A percentile compares a stretch with the other conserved stretches of the same genome.
Conservation (phyloP, 768 basidiomycete genomes). For the Pisolithus marmoratus region DNA sequence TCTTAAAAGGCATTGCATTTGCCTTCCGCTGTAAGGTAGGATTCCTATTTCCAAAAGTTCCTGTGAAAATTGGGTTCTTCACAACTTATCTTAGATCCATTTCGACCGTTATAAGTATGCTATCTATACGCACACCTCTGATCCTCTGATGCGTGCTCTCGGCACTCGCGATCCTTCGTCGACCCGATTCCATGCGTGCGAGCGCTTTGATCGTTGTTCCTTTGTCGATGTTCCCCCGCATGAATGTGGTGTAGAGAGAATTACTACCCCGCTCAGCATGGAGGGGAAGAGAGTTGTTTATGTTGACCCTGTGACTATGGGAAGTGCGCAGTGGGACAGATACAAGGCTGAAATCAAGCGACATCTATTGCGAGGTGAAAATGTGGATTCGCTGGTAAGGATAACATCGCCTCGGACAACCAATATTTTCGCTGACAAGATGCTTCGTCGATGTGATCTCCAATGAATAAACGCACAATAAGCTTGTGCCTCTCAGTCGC, state of each 20-base stretch:
- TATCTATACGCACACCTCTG: constrained; percentile 53
- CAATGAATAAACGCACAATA: background rate
- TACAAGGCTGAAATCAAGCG: constrained; percentile 38
- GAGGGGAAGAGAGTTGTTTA: constrained; percentile 64
- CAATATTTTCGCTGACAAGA: background rate
- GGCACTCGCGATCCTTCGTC: constrained; percentile 52
- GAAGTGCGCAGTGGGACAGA: constrained; percentile 49
- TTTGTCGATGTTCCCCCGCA: constrained; percentile 42
- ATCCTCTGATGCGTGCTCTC: constrained; percentile 57
- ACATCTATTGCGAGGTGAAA: constrained; percentile 38
- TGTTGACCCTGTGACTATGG: constrained; percentile 77
- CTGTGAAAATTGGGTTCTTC: background rate
- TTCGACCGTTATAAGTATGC: constrained; percentile 82
- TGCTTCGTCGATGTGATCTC: background rate
- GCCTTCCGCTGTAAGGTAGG: constrained; percentile 59
- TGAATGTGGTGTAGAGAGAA: constrained; percentile 7
- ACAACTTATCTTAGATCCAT: constrained; percentile 55
- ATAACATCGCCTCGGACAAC: background rate
- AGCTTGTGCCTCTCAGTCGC: constrained; percentile 81
- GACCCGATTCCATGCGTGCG: constrained; percentile 93
- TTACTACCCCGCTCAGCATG: constrained; percentile 29
- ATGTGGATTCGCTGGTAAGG: constrained; percentile 62
- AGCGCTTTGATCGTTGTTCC: constrained; percentile 70
- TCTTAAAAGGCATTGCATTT: constrained; percentile 68
- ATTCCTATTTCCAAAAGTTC: too few species aligned